A percentile compares a stretch with the other conserved stretches of the same genome.
Evolutionary conservation across 1,284 basidiomycete species (phyloP).

Genomic region (Malassezia obtusa): DNA sequence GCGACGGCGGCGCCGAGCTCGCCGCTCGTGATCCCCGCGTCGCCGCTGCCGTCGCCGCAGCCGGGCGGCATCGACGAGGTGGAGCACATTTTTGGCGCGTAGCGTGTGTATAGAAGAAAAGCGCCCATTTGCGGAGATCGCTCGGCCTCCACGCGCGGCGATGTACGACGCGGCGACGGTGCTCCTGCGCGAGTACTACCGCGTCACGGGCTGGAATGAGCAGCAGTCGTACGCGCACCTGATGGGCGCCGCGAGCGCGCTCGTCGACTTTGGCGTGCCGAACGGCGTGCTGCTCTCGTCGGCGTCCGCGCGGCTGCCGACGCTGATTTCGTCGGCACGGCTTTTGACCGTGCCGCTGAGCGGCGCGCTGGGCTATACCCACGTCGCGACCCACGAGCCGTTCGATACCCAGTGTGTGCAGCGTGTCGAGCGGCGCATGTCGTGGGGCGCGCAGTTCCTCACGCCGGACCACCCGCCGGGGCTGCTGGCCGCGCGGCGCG

Average conservation of each 20-base stretch:
- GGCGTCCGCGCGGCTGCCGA: constrained; percentile 74
- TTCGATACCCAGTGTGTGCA: constrained; percentile 21
- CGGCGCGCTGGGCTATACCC: constrained; percentile 87
- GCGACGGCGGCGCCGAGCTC: neutral
- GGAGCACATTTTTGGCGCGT: constrained; percentile 34
- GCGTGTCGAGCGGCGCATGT: constrained; percentile 6
- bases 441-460: constrained; percentile 7
- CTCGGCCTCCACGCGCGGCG: neutral
- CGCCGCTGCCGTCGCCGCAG: constrained; percentile 27
- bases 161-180: constrained; percentile 54
- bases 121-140: neutral
- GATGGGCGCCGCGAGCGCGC: constrained; percentile 58
- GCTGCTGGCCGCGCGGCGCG: too few species aligned
- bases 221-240: constrained; percentile 86
- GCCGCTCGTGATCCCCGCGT: constrained; percentile 12
- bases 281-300: constrained; percentile 68
- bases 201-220: constrained; percentile 86
- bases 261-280: constrained; percentile 74
- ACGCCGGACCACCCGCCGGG: constrained; percentile 1
- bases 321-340: constrained; percentile 72
- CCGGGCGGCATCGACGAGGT: constrained; percentile 41
- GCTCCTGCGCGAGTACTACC: constrained; percentile 78
- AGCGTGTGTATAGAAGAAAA: neutral
- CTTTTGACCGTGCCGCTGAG: constrained; percentile 83
- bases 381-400: constrained; percentile 56